These are phyloP conservation scores for Strobilomyces dryophilus DNA, from an alignment of 768 basidiomycete genomes.

Conservation along the genomic window DNA sequence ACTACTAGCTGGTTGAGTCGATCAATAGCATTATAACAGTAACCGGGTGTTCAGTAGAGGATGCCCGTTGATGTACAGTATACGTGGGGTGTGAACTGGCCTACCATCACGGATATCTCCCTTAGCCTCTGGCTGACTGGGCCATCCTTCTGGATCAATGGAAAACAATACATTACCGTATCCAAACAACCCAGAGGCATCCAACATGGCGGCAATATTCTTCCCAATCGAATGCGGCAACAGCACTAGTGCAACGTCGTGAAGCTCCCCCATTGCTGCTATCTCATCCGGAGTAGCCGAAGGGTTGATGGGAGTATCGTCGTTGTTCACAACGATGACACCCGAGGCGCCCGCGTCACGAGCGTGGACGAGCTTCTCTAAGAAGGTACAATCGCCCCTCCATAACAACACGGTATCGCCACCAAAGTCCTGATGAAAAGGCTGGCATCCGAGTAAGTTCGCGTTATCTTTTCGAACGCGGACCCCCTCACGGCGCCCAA, in stretches of 20 bases:
- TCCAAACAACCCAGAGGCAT: slow-evolving; percentile 43
- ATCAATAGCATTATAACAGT: slow-evolving; percentile 41
- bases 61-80: slow-evolving; percentile 75
- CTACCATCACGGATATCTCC: slow-evolving; percentile 18
- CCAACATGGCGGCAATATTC: slow-evolving; percentile 52
- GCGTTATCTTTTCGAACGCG: slow-evolving; percentile 45
- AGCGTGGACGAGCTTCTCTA: slow-evolving; percentile 75
- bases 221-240: slow-evolving; percentile 51
- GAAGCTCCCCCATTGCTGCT: slow-evolving; percentile 51
- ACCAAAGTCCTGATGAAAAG: slow-evolving; percentile 46
- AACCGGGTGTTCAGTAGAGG: slow-evolving; percentile 74
- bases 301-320: slow-evolving; percentile 60
- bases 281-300: slow-evolving; percentile 58
- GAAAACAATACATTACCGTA: slow-evolving; percentile 49
- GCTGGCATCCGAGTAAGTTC: slow-evolving; percentile 58
- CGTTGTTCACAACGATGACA: slow-evolving; percentile 68
- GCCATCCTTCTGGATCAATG: slow-evolving; percentile 38
- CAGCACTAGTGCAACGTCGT: slow-evolving; percentile 56
- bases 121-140: slow-evolving; percentile 19
- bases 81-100: slow-evolving; percentile 37
- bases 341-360: slow-evolving; percentile 69
- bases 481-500: slow-evolving; percentile 51
- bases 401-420: slow-evolving; percentile 57
- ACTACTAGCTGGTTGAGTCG: no score
- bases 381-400: slow-evolving; percentile 85